A percentile compares a stretch with the other conserved stretches of the same genome.
Conservation (phyloP, 2,329 filamentous ascomycete species). For the Tolypocladium album region DNA sequence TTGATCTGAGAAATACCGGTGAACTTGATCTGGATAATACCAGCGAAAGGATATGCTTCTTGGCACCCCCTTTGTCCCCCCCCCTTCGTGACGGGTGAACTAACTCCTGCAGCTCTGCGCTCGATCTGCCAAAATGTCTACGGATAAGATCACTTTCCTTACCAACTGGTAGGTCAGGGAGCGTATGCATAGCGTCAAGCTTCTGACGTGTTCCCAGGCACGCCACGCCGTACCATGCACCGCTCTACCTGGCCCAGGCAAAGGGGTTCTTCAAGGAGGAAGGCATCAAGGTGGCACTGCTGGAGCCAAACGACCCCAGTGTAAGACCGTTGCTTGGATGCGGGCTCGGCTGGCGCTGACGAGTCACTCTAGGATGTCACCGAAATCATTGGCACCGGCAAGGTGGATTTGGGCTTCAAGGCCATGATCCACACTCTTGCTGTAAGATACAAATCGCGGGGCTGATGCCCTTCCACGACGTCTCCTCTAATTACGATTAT, state of each 20-base stretch:
- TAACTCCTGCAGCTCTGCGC: slow-evolving; percentile 35
- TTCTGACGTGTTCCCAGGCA: slow-evolving; percentile 41
- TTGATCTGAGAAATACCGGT: slow-evolving; percentile 66
- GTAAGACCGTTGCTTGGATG: slow-evolving; percentile 20
- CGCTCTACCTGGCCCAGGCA: slow-evolving; percentile 65
- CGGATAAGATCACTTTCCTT: slow-evolving; percentile 76
- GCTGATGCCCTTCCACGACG: background rate
- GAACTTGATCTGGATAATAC: slow-evolving; percentile 84
- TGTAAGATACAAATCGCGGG: slow-evolving; percentile 26
- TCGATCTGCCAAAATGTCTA: slow-evolving; percentile 54
- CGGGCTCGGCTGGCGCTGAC: background rate
- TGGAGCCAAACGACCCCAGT: slow-evolving; percentile 72
- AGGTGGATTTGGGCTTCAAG: slow-evolving; percentile 71
- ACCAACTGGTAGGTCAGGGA: slow-evolving; percentile 58
- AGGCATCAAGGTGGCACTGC: slow-evolving; percentile 64
- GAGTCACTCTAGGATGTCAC: slow-evolving; percentile 53
- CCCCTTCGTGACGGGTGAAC: slow-evolving; percentile 21
- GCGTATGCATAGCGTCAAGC: background rate
- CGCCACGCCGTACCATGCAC: slow-evolving; percentile 71
- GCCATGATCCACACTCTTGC: slow-evolving; percentile 77
- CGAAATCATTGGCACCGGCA: slow-evolving; percentile 67
- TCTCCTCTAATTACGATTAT: background rate
- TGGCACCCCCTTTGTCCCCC: slow-evolving; percentile 26
- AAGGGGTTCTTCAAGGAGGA: slow-evolving; percentile 67
- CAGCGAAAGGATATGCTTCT: slow-evolving; percentile 83